A percentile compares a stretch with the other conserved stretches of the same genome.
These are phyloP conservation scores for Cryphonectria parasitica DNA, from an alignment of 2,329 filamentous ascomycete species.

Conservation along the genomic window DNA sequence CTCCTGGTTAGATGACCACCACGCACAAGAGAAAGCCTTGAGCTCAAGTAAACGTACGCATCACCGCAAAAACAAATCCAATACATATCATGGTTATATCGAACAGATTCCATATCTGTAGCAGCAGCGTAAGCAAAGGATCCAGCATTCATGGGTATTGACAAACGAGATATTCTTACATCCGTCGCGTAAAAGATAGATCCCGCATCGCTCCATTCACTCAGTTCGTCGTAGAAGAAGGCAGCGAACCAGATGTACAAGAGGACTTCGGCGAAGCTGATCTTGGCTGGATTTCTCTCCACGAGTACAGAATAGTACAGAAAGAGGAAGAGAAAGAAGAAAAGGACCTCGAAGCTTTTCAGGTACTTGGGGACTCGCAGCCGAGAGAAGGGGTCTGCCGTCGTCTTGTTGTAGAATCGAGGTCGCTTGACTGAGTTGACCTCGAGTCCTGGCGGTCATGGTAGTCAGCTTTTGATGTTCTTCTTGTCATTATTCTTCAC, in stretches of 20 bases:
- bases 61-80: constrained; percentile 70
- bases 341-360: constrained; percentile 81
- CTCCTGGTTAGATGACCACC: constrained; percentile 25
- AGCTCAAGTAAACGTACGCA: constrained; percentile 60
- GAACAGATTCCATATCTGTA: constrained; percentile 72
- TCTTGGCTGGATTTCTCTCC: constrained; percentile 66
- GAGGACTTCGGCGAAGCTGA: constrained; percentile 71
- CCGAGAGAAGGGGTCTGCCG: constrained; percentile 74
- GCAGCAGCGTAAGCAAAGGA: constrained; percentile 71
- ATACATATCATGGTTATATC: constrained; percentile 78
- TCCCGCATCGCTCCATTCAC: constrained; percentile 84
- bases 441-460: constrained; percentile 55
- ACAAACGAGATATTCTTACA: constrained; percentile 44
- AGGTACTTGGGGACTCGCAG: constrained; percentile 81
- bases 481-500: not conserved
- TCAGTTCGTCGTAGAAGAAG: constrained; percentile 86
- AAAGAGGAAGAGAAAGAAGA: constrained; percentile 75
- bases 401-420: constrained; percentile 71
- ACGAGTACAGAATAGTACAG: constrained; percentile 89
- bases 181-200: constrained; percentile 84
- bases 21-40: not conserved
- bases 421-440: constrained; percentile 75
- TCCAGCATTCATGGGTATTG: constrained; percentile 64
- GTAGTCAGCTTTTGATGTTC: not conserved
- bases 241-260: constrained; percentile 86